A percentile compares a stretch with the other conserved stretches of the same genome.
Conservation (phyloP, 2,329 filamentous ascomycete species). For the Zasmidium citrigriseum region DNA sequence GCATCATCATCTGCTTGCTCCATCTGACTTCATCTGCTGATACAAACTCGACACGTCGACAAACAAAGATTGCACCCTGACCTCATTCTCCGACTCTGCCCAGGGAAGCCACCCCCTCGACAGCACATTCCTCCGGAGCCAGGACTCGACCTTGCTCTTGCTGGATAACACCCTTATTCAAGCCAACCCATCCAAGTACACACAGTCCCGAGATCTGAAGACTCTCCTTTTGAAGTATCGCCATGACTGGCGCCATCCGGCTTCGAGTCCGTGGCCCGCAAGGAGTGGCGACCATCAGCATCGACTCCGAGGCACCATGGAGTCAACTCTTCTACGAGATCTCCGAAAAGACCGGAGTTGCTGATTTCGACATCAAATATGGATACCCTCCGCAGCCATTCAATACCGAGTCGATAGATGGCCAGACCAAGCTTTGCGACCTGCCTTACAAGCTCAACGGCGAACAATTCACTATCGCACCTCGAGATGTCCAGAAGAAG, state of each 20-base stretch:
- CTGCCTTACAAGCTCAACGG: constrained; percentile 65
- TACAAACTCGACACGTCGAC: neutral
- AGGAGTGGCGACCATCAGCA: constrained; percentile 69
- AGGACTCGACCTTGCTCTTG: neutral
- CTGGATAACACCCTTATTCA: no score
- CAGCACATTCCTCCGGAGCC: neutral
- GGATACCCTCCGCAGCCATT: constrained; percentile 79
- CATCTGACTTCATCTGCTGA: neutral
- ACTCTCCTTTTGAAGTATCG: no score
- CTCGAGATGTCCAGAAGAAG: constrained; percentile 42
- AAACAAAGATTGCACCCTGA: neutral
- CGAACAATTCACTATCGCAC: constrained; percentile 67
- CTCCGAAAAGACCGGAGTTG: constrained; percentile 63
- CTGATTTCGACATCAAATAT: constrained; percentile 75
- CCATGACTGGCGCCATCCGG: constrained; percentile 56
- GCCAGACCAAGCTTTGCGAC: constrained; percentile 52
- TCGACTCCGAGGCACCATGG: constrained; percentile 69
- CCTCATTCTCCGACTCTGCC: neutral
- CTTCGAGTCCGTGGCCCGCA: constrained; percentile 74
- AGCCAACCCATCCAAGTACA: no score
- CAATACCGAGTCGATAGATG: constrained; percentile 56
- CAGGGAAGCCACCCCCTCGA: neutral
- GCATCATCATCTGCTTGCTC: neutral
- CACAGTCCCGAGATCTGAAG: no score
- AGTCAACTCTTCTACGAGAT: constrained; percentile 63